These are phyloP conservation scores for Hericium erinaceus DNA, from an alignment of 768 basidiomycete genomes.

Conservation along the genomic window DNA sequence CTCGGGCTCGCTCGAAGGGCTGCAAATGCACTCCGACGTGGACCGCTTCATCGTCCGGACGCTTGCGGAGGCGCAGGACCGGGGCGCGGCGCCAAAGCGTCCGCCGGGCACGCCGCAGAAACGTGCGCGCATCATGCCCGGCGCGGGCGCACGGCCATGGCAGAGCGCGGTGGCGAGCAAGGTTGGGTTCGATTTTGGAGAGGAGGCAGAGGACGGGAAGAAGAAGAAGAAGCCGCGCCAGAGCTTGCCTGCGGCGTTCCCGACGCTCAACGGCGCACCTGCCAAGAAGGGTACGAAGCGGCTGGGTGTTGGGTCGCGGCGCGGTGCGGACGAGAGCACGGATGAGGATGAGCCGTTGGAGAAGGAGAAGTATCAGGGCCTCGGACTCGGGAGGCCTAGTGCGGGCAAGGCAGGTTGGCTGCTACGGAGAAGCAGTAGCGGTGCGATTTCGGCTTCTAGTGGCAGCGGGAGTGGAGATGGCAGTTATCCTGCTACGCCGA, in stretches of 20 bases:
- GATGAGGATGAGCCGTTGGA: conserved; percentile 40
- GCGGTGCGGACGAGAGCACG: conserved; percentile 43
- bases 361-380: conserved; percentile 43
- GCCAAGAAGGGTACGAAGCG: background rate
- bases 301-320: background rate
- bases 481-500: conserved; percentile 47
- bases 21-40: conserved; percentile 23
- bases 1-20: conserved; percentile 24
- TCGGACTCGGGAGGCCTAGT: conserved; percentile 59
- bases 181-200: conserved; percentile 38
- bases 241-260: conserved; percentile 69
- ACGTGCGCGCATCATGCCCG: conserved; percentile 43
- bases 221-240: conserved; percentile 54
- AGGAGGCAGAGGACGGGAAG: conserved; percentile 27
- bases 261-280: conserved; percentile 23
- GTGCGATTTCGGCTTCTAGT: conserved; percentile 52
- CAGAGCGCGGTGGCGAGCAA: conserved; percentile 71
- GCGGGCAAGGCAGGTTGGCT: conserved; percentile 33
- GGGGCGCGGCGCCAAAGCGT: conserved; percentile 48
- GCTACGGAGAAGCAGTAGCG: conserved; percentile 72
- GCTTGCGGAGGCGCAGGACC: conserved; percentile 38
- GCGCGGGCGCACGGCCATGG: conserved; percentile 49
- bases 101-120: conserved; percentile 81
- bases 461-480: conserved; percentile 51
- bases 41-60: conserved; percentile 69